Evolutionary conservation across 805 yeast species (phyloP), one percentile per base, ranked within the genome.

Genomic region (Ogataea dorogensis): DNA sequence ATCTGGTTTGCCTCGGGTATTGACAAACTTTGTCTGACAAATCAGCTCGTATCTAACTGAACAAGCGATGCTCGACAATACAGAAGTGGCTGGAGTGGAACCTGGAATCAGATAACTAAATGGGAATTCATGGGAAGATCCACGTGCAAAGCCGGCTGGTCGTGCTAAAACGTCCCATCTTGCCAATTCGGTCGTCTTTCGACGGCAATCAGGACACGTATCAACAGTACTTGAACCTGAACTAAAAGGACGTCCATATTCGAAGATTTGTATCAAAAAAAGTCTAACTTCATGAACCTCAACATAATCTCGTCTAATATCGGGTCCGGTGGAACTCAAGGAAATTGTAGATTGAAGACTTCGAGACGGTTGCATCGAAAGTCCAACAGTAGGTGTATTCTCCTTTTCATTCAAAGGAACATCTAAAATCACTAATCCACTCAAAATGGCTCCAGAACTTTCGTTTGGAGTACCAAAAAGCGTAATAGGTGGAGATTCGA

Each of bases 401-500:
- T 26, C 38, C 7, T 17, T 24, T 12, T 39, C 39, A n/a, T 49
- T 38, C 2, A 48, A 50, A n/a, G 65, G 58, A 1, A 81, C 69
- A 19, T 71, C 74, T 29, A 93, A 62, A 23, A 72, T 71, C 31
- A 93, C 63, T 7, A 86, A 66, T 0, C 99, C 99, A 21, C 88
- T 77, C 21, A 93, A 64, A 16, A 91, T 70, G 5, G 95, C 83
- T 1, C 99, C 98, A 0, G 94, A 71, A 2, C 93, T 79, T 41
- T 86, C 93, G 7, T 63, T 59, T 3, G 89, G 83, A 1, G 72
- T 61, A 0, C 98, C 98, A 54, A 85, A 91, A 37, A 93, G 64
- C 29, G 86, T 76, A 24, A 89, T 71, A 0, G 99, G 98, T 1
- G 98, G 98, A 2, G 94, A 81, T 56, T 93, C 99, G 15, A 93